phyloP scores from a whole-genome alignment of 768 basidiomycete species.

The Leccinum imitatum region DNA sequence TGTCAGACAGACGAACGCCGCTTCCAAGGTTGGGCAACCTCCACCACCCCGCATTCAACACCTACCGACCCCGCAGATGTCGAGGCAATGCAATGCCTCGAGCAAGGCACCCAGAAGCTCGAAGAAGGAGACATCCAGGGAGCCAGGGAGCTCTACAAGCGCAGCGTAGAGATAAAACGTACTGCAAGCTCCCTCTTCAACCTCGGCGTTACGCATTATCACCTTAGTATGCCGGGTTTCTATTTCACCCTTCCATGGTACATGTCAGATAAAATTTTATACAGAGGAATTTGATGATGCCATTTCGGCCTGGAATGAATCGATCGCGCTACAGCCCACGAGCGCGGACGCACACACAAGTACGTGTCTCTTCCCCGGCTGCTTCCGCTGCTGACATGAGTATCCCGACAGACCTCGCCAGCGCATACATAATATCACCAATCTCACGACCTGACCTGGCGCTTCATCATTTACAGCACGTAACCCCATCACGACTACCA shows the following conservation, averaged over 20 bases:
- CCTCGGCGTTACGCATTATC: constrained; percentile 86
- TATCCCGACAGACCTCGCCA: constrained; percentile 67
- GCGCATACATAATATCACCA: constrained; percentile 83
- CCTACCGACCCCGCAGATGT: constrained; percentile 78
- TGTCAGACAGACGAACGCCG: constrained; percentile 3
- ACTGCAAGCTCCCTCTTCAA: constrained; percentile 84
- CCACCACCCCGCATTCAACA: constrained; percentile 78
- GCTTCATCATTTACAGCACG: constrained; percentile 77
- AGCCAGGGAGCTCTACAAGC: constrained; percentile 73
- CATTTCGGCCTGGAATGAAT: constrained; percentile 84
- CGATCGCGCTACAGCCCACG: constrained; percentile 75
- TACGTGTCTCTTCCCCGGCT: constrained; percentile 39
- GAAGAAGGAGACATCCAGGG: constrained; percentile 84
- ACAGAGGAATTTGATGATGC: constrained; percentile 87
- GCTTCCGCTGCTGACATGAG: constrained; percentile 22
- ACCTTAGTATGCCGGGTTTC: constrained; percentile 61
- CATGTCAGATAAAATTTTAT: constrained; percentile 16
- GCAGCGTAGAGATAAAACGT: constrained; percentile 78
- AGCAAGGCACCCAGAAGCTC: constrained; percentile 79
- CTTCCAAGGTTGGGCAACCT: constrained; percentile 68
- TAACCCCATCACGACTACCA: constrained; percentile 29
- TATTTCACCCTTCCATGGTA: constrained; percentile 14
- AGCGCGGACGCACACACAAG: constrained; percentile 89
- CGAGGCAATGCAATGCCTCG: constrained; percentile 76
- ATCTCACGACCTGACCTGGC: constrained; percentile 83